phyloP scores from a whole-genome alignment of 2,329 filamentous ascomycete species.

The Fusarium mexicanum region DNA sequence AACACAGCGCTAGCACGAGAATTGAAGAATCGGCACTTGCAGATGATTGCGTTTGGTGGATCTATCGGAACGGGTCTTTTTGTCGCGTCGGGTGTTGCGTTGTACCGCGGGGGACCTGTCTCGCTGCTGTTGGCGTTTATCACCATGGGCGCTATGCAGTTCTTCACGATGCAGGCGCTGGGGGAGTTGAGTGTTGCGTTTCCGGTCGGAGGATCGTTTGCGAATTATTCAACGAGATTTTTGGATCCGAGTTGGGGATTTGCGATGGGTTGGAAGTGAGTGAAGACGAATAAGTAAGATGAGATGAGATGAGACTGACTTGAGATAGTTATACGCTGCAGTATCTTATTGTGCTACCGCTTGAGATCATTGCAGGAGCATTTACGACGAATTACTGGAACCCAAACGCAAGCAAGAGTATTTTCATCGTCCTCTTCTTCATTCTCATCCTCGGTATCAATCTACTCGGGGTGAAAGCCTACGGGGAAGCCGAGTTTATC shows the following conservation, averaged over 20 bases:
- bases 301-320: neutral
- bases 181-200: constrained; percentile 91
- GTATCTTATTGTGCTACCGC: constrained; percentile 83
- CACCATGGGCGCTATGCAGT: constrained; percentile 86
- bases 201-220: constrained; percentile 90
- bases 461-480: constrained; percentile 85
- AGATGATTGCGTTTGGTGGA: constrained; percentile 69
- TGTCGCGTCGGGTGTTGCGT: constrained; percentile 80
- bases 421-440: constrained; percentile 86
- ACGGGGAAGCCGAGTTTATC: constrained; percentile 88
- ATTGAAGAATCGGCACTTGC: constrained; percentile 76
- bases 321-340: constrained; percentile 77
- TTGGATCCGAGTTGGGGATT: constrained; percentile 96
- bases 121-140: constrained; percentile 78
- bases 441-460: constrained; percentile 81
- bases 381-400: constrained; percentile 88
- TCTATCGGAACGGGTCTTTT: constrained; percentile 90
- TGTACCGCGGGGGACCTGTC: constrained; percentile 78
- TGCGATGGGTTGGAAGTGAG: constrained; percentile 90
- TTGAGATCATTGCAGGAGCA: constrained; percentile 87
- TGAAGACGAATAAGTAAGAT: neutral
- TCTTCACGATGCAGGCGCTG: constrained; percentile 88
- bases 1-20: constrained; percentile 77
- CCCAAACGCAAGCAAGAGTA: constrained; percentile 67
- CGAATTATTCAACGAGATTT: constrained; percentile 90